Conservation (phyloP, 1,284 basidiomycete genomes). For the Chalciporus sp. region DNA sequence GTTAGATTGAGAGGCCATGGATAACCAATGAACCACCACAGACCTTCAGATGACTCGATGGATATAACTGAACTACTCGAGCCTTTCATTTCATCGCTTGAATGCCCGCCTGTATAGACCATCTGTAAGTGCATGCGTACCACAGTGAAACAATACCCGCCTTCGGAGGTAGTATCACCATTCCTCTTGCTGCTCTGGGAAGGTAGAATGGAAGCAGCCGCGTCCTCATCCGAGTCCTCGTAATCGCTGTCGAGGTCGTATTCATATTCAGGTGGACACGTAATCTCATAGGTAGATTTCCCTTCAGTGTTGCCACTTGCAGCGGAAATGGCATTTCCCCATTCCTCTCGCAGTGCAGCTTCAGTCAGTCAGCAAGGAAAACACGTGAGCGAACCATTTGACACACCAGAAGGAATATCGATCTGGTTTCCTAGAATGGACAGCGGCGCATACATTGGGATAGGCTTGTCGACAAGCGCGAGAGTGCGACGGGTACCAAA, state of each 20-base stretch:
- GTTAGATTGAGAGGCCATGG: slow-evolving; percentile 10
- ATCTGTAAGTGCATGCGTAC: background rate
- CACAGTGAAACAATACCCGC: slow-evolving; percentile 1
- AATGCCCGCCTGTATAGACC: background rate
- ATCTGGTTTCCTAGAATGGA: slow-evolving; percentile 21
- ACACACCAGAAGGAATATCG: slow-evolving; percentile 14
- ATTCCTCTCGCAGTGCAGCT: slow-evolving; percentile 13
- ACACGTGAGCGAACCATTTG: background rate
- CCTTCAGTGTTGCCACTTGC: background rate
- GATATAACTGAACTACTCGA: slow-evolving; percentile 10
- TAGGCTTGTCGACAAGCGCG: background rate
- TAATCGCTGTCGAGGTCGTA: slow-evolving; percentile 31
- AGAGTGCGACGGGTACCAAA: background rate
- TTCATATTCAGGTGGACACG: slow-evolving; percentile 15
- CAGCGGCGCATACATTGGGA: slow-evolving; percentile 18
- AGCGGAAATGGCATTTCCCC: slow-evolving; percentile 7
- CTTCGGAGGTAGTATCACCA: background rate
- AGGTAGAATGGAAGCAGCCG: background rate
- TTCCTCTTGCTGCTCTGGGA: background rate
- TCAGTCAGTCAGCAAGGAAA: slow-evolving; percentile 4
- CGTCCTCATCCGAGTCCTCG: slow-evolving; percentile 23
- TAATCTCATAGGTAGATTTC: slow-evolving; percentile 11
- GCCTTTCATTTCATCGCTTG: background rate
- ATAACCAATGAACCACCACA: background rate
- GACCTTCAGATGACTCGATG: slow-evolving; percentile 13